These are phyloP conservation scores for Mortierella sp. DNA, from an alignment of 371 early-diverging fungal genomes.

Conservation along the genomic window DNA sequence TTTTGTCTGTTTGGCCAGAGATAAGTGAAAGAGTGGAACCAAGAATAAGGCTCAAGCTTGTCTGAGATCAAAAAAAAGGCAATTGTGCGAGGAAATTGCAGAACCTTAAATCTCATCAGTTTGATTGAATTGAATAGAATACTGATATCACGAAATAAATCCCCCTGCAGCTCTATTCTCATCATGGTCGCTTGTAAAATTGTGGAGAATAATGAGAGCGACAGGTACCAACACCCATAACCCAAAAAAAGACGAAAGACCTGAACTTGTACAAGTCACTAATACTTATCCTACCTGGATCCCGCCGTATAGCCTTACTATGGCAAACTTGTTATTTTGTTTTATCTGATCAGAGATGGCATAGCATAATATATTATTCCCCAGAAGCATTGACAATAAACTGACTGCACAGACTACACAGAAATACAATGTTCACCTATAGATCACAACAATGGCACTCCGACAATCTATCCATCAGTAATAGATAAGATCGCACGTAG, in stretches of 20 bases:
- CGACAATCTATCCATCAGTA: constrained; percentile 15
- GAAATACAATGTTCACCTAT: neutral
- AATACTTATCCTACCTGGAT: neutral
- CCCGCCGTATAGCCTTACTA: too few relatives aligned
- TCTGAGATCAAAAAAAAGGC: constrained; percentile 10
- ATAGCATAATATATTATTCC: neutral
- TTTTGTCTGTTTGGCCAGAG: constrained; percentile 11
- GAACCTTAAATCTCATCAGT: constrained; percentile 8
- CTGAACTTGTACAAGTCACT: neutral
- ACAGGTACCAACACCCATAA: neutral
- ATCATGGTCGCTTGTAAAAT: neutral
- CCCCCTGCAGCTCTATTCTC: neutral
- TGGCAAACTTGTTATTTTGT: too few relatives aligned
- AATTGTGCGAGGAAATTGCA: neutral
- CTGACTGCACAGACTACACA: neutral
- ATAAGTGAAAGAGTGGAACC: constrained; percentile 9
- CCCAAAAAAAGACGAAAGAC: neutral
- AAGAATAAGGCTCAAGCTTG: neutral
- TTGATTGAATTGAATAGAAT: constrained; percentile 21
- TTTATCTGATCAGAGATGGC: too few relatives aligned
- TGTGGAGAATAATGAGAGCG: constrained; percentile 12
- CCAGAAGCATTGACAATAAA: neutral
- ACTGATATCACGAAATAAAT: constrained; percentile 34
- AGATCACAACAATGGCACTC: constrained; percentile 15
- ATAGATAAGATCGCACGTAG: constrained; percentile 12